A percentile compares a stretch with the other conserved stretches of the same genome.
These are phyloP conservation scores for Tulasnella sp. DNA, from an alignment of 768 basidiomycete species.

Conservation along the genomic window DNA sequence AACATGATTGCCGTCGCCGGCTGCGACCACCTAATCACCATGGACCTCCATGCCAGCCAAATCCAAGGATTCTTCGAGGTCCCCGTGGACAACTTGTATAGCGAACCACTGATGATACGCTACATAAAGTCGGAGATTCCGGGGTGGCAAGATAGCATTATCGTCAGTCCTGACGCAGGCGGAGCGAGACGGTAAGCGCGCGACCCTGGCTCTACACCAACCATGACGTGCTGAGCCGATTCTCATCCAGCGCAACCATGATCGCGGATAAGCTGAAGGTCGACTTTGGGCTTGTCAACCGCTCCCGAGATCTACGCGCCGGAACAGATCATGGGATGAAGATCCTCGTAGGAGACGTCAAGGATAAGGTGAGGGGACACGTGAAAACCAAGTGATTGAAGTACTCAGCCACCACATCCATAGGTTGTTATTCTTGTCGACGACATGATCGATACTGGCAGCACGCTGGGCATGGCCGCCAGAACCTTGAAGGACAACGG, in stretches of 20 bases:
- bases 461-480: constrained; percentile 74
- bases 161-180: constrained; percentile 95
- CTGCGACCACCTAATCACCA: constrained; percentile 98
- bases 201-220: neutral
- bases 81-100: constrained; percentile 94
- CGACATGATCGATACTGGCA: constrained; percentile 96
- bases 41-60: constrained; percentile 95
- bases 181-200: constrained; percentile 85
- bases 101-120: constrained; percentile 86
- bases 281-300: constrained; percentile 92
- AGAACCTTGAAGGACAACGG: constrained; percentile 82
- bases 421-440: constrained; percentile 91
- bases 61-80: constrained; percentile 99
- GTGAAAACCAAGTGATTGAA: neutral
- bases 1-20: constrained; percentile 97
- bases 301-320: constrained; percentile 67
- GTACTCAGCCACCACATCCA: constrained; percentile 2
- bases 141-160: constrained; percentile 76
- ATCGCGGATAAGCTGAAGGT: constrained; percentile 92
- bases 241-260: constrained; percentile 59
- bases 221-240: neutral
- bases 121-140: constrained; percentile 82
- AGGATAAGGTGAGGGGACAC: constrained; percentile 51
- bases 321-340: constrained; percentile 57
- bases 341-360: constrained; percentile 87